Percentiles rank a stretch among this genome's conserved stretches.
Conservation (phyloP, 306 rosid species). For the Sicyos baderoa region DNA sequence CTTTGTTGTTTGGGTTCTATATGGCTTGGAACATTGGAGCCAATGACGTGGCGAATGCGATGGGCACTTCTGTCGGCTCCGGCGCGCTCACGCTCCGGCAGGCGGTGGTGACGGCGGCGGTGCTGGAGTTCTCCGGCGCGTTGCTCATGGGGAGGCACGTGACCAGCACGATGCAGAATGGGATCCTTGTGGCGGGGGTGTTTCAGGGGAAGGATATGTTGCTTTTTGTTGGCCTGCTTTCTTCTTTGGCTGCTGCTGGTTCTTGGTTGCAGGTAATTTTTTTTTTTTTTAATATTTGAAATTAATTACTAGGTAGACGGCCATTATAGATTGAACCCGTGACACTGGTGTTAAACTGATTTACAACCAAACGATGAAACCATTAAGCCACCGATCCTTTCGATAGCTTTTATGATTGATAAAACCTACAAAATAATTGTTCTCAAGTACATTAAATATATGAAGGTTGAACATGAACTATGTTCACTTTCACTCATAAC, state of each 20-base stretch:
- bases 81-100: slow-evolving; percentile 82
- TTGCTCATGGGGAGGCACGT: slow-evolving; percentile 83
- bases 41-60: slow-evolving; percentile 94
- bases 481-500: too few relatives aligned
- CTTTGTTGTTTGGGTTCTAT: slow-evolving; percentile 78
- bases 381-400: too few relatives aligned
- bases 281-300: too few relatives aligned
- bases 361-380: too few relatives aligned
- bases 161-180: slow-evolving; percentile 92
- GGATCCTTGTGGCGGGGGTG: slow-evolving; percentile 63
- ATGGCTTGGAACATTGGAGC: slow-evolving; percentile 99
- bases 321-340: too few relatives aligned
- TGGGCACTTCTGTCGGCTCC: slow-evolving; percentile 97
- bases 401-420: too few relatives aligned
- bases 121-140: slow-evolving; percentile 85
- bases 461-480: too few relatives aligned
- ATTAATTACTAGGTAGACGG: too few relatives aligned
- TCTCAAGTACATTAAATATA: too few relatives aligned
- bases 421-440: too few relatives aligned
- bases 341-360: too few relatives aligned
- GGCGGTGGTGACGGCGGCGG: slow-evolving; percentile 77
- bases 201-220: slow-evolving; percentile 73
- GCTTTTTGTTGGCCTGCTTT: slow-evolving; percentile 70
- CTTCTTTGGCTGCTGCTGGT: slow-evolving; percentile 99
- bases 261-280: slow-evolving; percentile 85